Conservation (phyloP, 495 filamentous ascomycete genomes). For the Evernia prunastri region DNA sequence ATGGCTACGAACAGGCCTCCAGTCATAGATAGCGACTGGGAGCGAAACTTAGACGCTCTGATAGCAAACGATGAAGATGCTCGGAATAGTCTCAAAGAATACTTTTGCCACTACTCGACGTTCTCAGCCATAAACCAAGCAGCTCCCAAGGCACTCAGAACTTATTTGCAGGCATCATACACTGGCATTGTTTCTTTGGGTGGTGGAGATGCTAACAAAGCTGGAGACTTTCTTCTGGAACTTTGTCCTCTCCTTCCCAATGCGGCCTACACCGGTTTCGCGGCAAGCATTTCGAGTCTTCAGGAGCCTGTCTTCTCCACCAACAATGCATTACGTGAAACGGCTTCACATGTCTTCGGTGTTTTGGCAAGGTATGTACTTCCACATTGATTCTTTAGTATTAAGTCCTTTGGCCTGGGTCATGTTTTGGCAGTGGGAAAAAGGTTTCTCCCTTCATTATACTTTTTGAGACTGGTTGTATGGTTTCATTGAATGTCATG, state of each 20-base stretch:
- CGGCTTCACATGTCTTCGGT: constrained; percentile 66
- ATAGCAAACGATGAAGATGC: constrained; percentile 58
- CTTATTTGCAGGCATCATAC: constrained; percentile 50
- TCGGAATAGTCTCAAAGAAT: constrained; percentile 50
- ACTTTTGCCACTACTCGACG: constrained; percentile 36
- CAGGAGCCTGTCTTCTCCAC: constrained; percentile 59
- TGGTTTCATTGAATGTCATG: background rate
- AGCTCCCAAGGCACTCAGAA: constrained; percentile 23
- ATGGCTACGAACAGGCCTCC: constrained; percentile 42
- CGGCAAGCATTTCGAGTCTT: constrained; percentile 43
- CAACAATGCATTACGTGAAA: constrained; percentile 54
- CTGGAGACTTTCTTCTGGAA: constrained; percentile 57
- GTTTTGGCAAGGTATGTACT: constrained; percentile 54
- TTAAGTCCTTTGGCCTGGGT: background rate
- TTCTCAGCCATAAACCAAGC: constrained; percentile 21
- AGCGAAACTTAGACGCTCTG: constrained; percentile 63
- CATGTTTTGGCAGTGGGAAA: background rate
- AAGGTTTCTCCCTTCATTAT: background rate
- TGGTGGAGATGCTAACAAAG: constrained; percentile 45
- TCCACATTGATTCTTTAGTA: background rate
- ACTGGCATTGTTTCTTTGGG: constrained; percentile 50
- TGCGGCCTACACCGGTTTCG: constrained; percentile 44
- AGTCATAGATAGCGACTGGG: constrained; percentile 76
- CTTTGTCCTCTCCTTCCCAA: constrained; percentile 58
- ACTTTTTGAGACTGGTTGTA: background rate